phyloP scores from a whole-genome alignment of 148 eudicot species.

The Arctostaphylos glauca region DNA sequence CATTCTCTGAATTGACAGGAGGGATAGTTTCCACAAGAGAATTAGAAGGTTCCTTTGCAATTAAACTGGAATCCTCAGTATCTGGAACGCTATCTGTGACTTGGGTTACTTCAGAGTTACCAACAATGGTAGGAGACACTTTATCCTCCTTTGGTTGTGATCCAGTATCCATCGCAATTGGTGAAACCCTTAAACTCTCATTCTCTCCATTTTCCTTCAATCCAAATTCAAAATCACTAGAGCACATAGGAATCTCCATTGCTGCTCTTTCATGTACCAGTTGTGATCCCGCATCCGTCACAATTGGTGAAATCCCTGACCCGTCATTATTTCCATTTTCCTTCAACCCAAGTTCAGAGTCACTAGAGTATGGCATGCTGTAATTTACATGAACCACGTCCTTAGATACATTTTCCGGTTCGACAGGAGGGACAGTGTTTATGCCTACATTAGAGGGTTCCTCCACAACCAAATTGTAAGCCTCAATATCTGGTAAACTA shows the following conservation, averaged over 20 bases:
- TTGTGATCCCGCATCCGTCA: neutral
- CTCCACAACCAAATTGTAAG: conserved; percentile 17
- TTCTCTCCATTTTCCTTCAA: conserved; percentile 18
- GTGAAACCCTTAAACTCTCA: conserved; percentile 15
- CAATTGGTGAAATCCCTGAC: conserved; percentile 9
- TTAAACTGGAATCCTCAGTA: conserved; percentile 13
- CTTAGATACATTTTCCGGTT: conserved; percentile 8
- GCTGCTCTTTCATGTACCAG: no score
- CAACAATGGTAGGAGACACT: conserved; percentile 6
- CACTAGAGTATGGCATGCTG: neutral
- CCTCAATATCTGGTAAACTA: conserved; percentile 23
- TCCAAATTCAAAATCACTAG: conserved; percentile 13
- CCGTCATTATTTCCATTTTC: conserved; percentile 19
- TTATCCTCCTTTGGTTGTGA: conserved; percentile 14
- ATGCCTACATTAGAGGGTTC: conserved; percentile 11
- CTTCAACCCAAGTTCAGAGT: conserved; percentile 8
- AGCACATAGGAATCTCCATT: no score
- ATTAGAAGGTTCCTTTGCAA: conserved; percentile 11
- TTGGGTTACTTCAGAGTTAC: conserved; percentile 5
- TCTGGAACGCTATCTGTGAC: conserved; percentile 25
- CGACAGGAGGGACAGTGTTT: conserved; percentile 14
- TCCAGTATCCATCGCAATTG: conserved; percentile 17
- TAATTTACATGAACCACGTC: conserved; percentile 14
- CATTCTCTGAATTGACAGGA: neutral
- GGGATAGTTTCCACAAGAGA: conserved; percentile 17